Conservation (phyloP, 805 yeast species). For the Kluyveromyces dobzhanskii region DNA sequence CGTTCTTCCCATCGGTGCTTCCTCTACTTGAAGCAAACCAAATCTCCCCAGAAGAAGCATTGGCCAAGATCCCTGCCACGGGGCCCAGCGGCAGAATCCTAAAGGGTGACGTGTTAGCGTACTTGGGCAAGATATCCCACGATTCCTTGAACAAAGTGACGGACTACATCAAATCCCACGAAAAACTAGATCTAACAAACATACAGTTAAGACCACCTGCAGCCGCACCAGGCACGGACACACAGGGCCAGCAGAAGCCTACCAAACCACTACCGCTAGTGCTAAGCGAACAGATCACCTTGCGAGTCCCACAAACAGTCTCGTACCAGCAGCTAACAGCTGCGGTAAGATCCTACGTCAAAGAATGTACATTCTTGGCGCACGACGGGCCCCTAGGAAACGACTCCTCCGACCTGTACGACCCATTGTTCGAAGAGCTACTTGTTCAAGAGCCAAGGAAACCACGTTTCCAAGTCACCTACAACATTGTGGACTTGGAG, state of each 20-base stretch:
- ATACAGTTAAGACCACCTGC: slow-evolving; percentile 36
- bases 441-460: slow-evolving; percentile 34
- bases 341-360: slow-evolving; percentile 41
- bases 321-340: slow-evolving; percentile 31
- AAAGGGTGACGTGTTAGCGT: slow-evolving; percentile 87
- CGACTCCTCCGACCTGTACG: slow-evolving; percentile 40
- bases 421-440: slow-evolving; percentile 52
- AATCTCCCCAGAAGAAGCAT: slow-evolving; percentile 63
- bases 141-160: slow-evolving; percentile 48
- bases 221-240: slow-evolving; percentile 17
- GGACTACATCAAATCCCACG: slow-evolving; percentile 44
- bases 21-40: slow-evolving; percentile 50
- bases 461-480: slow-evolving; percentile 21
- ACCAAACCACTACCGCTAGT: slow-evolving; percentile 24
- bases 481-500: slow-evolving; percentile 13
- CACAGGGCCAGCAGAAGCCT: slow-evolving; percentile 3
- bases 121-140: slow-evolving; percentile 60
- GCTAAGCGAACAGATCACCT: slow-evolving; percentile 22
- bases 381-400: slow-evolving; percentile 17
- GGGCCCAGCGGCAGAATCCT: slow-evolving; percentile 86
- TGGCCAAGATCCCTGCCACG: slow-evolving; percentile 64
- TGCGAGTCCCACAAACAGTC: slow-evolving; percentile 25
- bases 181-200: slow-evolving; percentile 65
- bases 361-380: slow-evolving; percentile 33
- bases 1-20: slow-evolving; percentile 72